Conservation (phyloP, 768 basidiomycete genomes). For the Boletus speciosus region DNA sequence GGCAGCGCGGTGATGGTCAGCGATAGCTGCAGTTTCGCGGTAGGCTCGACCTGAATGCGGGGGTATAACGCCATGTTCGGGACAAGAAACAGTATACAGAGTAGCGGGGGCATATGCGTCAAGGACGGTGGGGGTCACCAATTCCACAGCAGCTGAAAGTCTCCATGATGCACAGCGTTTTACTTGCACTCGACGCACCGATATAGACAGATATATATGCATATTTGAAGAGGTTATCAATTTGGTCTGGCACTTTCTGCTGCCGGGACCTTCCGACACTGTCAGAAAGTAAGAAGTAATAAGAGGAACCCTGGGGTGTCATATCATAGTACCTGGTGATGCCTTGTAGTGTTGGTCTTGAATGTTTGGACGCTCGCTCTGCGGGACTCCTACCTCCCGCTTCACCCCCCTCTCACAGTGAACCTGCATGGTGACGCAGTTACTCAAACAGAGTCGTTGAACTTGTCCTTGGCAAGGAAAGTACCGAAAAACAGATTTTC, state of each 20-base stretch:
- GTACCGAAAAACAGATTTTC: neutral
- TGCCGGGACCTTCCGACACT: neutral
- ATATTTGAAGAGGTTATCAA: neutral
- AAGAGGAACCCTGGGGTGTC: neutral
- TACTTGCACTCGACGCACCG: neutral
- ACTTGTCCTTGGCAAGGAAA: neutral
- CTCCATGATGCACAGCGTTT: neutral
- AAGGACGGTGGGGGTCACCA: neutral
- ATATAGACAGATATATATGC: neutral
- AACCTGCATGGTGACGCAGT: neutral
- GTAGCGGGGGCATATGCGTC: neutral
- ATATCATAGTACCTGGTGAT: neutral
- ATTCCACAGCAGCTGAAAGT: neutral
- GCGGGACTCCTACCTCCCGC: neutral
- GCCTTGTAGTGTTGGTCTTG: neutral
- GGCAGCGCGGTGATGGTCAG: no score
- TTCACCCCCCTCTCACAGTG: no score
- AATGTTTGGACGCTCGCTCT: neutral
- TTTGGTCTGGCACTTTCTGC: neutral
- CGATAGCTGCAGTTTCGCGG: neutral
- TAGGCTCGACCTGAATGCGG: neutral
- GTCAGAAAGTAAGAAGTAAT: neutral
- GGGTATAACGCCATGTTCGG: neutral
- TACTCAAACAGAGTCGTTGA: neutral
- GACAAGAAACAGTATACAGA: neutral